Evolutionary conservation across 208 protist genomes (phyloP), one percentile per base, ranked within the genome.

Genomic region (Crithidia fasciculata): DNA sequence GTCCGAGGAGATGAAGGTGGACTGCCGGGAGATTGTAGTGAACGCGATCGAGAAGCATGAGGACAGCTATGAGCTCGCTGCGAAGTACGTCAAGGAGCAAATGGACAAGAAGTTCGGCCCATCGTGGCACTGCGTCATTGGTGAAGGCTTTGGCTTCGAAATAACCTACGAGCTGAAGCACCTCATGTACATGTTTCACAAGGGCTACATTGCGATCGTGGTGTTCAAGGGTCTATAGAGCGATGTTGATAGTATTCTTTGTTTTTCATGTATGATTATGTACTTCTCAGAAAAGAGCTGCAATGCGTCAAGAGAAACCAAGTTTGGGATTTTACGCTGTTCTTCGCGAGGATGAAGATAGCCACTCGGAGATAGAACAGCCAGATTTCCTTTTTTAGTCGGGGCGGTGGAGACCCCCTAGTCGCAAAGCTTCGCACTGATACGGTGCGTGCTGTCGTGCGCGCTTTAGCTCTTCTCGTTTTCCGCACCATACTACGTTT

Each of bases 81-180:
- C 95, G 16, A 98, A 97, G 75, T 85, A 97, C 41, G 84, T 97
- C 15, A 99, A 98, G 73, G 96, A 97, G 72, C 86, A 92, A 65
- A 98, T 99, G 95, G 96, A 98, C 78, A 98, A 98, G 72, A 98
- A 98, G 79, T 99, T 94, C 73, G 96, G 96, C 39, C 79, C 88
- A 9, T 93, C 87, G 4, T 99, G 95, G 96, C 91, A 98, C 68
- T 97, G 94, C 50, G 87, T 99, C n/a, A 98, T 98, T 53, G 97
- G 97, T 10, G 91, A 98, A 67, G 96, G 96, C 13, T 99, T 97
- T 60, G 94, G 94, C 6, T 98, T 98, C 72, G 89, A 96, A 66
- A 97, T 99, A 50, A 96, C 90, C 12, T 96, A 98, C 65, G 93
- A 98, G 76, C 86, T 95, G 83, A 98, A 98, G 76, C 92, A 98